Percentiles rank a stretch among this genome's conserved stretches.
These are phyloP conservation scores for Thymus quinquecostatus DNA, from an alignment of 257 asterid genomes.

Conservation along the genomic window DNA sequence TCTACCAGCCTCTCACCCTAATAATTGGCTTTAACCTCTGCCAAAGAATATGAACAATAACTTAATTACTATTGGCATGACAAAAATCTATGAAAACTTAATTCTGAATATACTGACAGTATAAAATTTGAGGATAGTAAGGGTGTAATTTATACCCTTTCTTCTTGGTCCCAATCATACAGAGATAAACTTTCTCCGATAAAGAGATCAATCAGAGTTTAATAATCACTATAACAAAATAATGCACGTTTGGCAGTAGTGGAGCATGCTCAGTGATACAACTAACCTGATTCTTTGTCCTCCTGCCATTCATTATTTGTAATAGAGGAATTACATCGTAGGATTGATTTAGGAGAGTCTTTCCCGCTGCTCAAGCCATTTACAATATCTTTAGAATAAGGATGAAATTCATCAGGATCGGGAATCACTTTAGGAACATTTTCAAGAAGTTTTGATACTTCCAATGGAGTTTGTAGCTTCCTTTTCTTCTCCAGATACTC, in stretches of 20 bases:
- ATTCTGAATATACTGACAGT: not conserved
- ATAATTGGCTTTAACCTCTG: not conserved
- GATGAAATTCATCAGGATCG: slow-evolving; percentile 41
- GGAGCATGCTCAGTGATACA: not conserved
- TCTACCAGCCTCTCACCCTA: not conserved
- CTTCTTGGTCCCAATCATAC: slow-evolving; percentile 14
- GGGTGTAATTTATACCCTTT: not conserved
- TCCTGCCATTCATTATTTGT: slow-evolving; percentile 29
- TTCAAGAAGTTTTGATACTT: slow-evolving; percentile 45
- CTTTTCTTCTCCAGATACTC: slow-evolving; percentile 51
- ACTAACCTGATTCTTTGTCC: slow-evolving; percentile 43
- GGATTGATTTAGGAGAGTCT: slow-evolving; percentile 33
- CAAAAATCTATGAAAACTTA: not conserved
- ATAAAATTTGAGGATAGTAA: not conserved
- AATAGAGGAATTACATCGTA: slow-evolving; percentile 22
- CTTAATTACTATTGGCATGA: not conserved
- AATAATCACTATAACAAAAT: not conserved
- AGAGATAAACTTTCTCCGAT: slow-evolving; percentile 1
- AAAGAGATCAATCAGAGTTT: slow-evolving; percentile 11
- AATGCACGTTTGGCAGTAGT: not conserved
- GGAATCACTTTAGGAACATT: slow-evolving; percentile 58
- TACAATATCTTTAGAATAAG: slow-evolving; percentile 31
- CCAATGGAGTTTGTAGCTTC: slow-evolving; percentile 53
- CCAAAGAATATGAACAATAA: not conserved
- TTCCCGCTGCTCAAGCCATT: slow-evolving; percentile 32